Base-by-base conservation (phyloP, 2,329 filamentous ascomycete species). In the Torrubiellomyces zombiae region DNA sequence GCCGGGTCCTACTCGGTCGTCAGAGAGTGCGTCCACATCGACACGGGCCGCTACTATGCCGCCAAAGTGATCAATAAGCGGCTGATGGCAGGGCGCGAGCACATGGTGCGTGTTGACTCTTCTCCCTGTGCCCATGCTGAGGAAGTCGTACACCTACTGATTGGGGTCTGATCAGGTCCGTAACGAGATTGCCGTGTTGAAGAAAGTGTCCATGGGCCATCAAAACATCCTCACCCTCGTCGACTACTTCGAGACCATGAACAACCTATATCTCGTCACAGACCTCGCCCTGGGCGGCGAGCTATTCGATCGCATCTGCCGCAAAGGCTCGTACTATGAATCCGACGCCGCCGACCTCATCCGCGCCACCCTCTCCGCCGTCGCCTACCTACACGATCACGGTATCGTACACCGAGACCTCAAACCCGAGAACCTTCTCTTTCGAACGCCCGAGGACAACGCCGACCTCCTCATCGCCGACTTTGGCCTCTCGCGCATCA, bases 171-270 rank as follows among this genome's bases (percentile, higher is more conserved):
- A n/a, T n/a, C 21, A 92, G 82, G 81, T 92, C 30, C 78, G 89
- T 34, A 98, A 98, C 50, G 89, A 98, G 56, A 98, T 98, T 42
- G 86, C 89, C 6, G 83, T 98, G 14, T 65, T 98, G 38, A 95
- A 95, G 54, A 77, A 77, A 44, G 86, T 98, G n/a, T 95, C 86
- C 2, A 93, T 98, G 80, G 89, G 89, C 28, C 86, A 98, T 56
- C 81, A 89, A 51, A 98, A 98, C 48, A 95, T 98, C 48, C 60
- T 98, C 32, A 98, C 89, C 2, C 66, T 98, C 30, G 89, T 95
- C 42, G 89, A 98, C 58, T 98, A 95, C 55, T 98, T 98, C 47
- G 89, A 98, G 59, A 98, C 89, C 6, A 92, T 94, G 80, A 95
- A 98, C 58, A 98, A 98, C 55, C 67, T 98, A 37, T 98, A 98